These are phyloP conservation scores for Puccinia sorghi DNA, from an alignment of 1,284 basidiomycete genomes.

Conservation along the genomic window DNA sequence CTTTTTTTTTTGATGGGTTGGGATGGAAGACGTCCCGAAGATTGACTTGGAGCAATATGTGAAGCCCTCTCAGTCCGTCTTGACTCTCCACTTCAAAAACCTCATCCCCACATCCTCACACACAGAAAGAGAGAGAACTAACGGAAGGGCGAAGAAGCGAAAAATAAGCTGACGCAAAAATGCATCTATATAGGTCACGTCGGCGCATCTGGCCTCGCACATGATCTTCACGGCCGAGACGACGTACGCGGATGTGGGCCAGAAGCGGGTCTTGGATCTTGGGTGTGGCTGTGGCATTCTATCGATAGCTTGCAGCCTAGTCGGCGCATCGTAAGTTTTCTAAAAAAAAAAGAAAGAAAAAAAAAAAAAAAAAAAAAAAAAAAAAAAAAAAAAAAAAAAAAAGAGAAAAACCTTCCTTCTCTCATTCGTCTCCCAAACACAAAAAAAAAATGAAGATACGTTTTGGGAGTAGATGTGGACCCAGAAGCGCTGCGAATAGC, in stretches of 20 bases:
- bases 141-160: neutral
- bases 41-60: slow-evolving; percentile 48
- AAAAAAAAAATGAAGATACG: neutral
- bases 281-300: slow-evolving; percentile 40
- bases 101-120: neutral
- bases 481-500: neutral
- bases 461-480: slow-evolving; percentile 5
- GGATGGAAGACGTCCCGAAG: slow-evolving; percentile 11
- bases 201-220: slow-evolving; percentile 39
- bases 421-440: neutral
- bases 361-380: too few species aligned
- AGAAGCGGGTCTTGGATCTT: slow-evolving; percentile 30
- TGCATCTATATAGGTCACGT: slow-evolving; percentile 40
- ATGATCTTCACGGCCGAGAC: slow-evolving; percentile 40
- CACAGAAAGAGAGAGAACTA: neutral
- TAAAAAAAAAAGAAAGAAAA: too few species aligned
- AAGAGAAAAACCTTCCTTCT: neutral
- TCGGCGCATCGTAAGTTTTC: slow-evolving; percentile 33
- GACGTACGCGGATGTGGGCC: slow-evolving; percentile 17
- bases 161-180: too few species aligned
- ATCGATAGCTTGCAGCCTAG: neutral
- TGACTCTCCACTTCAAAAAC: too few species aligned
- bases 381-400: too few species aligned
- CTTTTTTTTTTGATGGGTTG: neutral
- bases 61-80: too few species aligned